Conservation (phyloP, 2,329 filamentous ascomycete species). For the Plectosphaerella plurivora region DNA sequence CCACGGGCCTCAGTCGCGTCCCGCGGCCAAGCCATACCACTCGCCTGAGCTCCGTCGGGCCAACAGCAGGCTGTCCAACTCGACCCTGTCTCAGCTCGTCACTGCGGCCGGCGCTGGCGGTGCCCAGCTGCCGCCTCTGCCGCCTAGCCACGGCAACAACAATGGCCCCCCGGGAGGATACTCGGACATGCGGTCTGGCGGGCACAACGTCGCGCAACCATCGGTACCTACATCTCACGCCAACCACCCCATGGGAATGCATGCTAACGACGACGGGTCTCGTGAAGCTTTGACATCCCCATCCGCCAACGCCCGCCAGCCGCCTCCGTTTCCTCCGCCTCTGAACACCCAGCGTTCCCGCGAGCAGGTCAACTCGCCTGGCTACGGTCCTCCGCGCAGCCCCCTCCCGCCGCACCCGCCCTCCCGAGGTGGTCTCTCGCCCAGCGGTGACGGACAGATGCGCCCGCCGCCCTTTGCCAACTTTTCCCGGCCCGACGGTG, state of each 20-base stretch:
- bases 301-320: constrained; percentile 25
- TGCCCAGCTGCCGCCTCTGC: constrained; percentile 1
- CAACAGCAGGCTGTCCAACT: constrained; percentile 77
- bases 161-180: constrained; percentile 20
- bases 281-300: constrained; percentile 46
- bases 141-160: constrained; percentile 29
- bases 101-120: constrained; percentile 55
- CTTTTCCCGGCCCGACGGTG: constrained; percentile 11
- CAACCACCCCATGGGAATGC: constrained; percentile 44
- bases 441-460: background rate
- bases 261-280: constrained; percentile 50
- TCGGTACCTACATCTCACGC: constrained; percentile 44
- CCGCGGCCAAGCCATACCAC: constrained; percentile 65
- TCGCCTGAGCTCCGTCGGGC: constrained; percentile 75
- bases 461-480: constrained; percentile 14
- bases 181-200: constrained; percentile 21
- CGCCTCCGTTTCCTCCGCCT: constrained; percentile 35
- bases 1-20: constrained; percentile 68
- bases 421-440: constrained; percentile 3
- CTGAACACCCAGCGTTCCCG: constrained; percentile 35
- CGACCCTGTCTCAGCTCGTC: constrained; percentile 75
- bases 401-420: constrained; percentile 23
- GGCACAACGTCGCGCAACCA: constrained; percentile 19
- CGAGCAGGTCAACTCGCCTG: constrained; percentile 37
- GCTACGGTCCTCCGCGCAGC: constrained; percentile 21